Evolutionary conservation across 306 rosid species (phyloP).

Genomic region (Malus domestica): ASM211411v1 NC_041804.1:2417001-2417500

Average conservation of each 20-base stretch:
- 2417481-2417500: constrained; percentile 9
- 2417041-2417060: background rate
- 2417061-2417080: background rate
- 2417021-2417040: background rate
- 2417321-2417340: constrained; percentile 60
- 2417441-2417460: background rate
- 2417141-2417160: constrained; percentile 58
- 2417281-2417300: constrained; percentile 37
- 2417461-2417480: background rate
- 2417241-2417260: constrained; percentile 1
- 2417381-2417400: constrained; percentile 20
- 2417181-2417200: background rate
- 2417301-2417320: constrained; percentile 56
- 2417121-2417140: constrained; percentile 42
- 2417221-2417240: background rate
- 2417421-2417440: background rate
- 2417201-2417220: too few relatives aligned
- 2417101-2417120: constrained; percentile 22
- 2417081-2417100: constrained; percentile 48
- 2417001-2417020: constrained; percentile 13
- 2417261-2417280: constrained; percentile 56
- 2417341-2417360: constrained; percentile 53
- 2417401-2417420: background rate
- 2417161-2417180: constrained; percentile 47
- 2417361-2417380: constrained; percentile 76